These are phyloP conservation scores for Dendrobium officinale DNA, from an alignment of 106 monocot species.

Conservation along the genomic window DNA sequence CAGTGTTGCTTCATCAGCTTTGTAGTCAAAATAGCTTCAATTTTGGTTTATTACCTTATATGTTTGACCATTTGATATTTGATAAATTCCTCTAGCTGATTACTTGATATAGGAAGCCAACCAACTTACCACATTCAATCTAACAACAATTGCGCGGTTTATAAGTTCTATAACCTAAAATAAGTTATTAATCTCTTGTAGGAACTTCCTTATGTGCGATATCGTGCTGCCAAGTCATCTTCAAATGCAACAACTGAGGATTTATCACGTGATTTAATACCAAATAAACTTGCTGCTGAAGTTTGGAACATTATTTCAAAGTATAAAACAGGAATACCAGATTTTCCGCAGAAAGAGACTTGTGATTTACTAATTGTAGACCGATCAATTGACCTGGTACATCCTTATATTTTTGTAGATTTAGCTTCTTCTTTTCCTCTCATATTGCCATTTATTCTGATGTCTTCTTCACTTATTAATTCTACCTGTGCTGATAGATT, in stretches of 20 bases:
- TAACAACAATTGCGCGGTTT: background rate
- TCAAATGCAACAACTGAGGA: slow-evolving; percentile 26
- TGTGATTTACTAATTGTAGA: slow-evolving; percentile 71
- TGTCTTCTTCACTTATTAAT: slow-evolving; percentile 2
- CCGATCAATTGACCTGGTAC: slow-evolving; percentile 61
- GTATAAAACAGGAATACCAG: slow-evolving; percentile 54
- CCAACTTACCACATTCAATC: background rate
- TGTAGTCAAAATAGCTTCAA: background rate
- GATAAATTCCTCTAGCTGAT: background rate
- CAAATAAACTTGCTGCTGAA: slow-evolving; percentile 54
- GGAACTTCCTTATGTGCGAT: slow-evolving; percentile 72
- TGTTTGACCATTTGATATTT: background rate
- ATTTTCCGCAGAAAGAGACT: slow-evolving; percentile 69
- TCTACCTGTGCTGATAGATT: slow-evolving; percentile 29
- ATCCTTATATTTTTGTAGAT: background rate
- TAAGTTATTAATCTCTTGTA: slow-evolving; percentile 2
- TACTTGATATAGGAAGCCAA: background rate
- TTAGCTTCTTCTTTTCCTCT: background rate
- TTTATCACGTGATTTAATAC: slow-evolving; percentile 39
- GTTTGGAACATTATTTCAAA: slow-evolving; percentile 61
- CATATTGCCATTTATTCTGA: background rate
- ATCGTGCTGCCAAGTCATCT: slow-evolving; percentile 56
- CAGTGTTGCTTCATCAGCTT: background rate
- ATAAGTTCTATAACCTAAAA: background rate
- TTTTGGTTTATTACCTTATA: background rate